Percentiles rank a stretch among this genome's conserved stretches.
These are phyloP conservation scores for Blastocystis sp. DNA, from an alignment of 352 stramenopile species.

Conservation along the genomic window DNA sequence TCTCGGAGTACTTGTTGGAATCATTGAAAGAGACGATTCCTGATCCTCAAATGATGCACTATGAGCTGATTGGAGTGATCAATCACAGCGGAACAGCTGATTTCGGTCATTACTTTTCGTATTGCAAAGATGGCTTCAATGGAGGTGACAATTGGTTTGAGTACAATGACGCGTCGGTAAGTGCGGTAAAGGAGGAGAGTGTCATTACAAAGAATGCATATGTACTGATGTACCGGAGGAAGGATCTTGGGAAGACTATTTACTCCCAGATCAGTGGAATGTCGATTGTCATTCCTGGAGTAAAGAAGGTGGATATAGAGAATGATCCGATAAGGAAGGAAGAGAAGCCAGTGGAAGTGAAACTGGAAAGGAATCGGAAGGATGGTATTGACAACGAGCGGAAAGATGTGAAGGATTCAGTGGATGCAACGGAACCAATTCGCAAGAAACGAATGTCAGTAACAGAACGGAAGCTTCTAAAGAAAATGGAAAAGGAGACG, in stretches of 20 bases:
- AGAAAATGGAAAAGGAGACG: background rate
- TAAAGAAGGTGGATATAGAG: background rate
- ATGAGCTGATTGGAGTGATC: slow-evolving; percentile 68
- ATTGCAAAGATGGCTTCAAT: slow-evolving; percentile 56
- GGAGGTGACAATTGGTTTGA: slow-evolving; percentile 55
- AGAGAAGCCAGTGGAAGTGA: background rate
- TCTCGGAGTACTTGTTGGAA: slow-evolving; percentile 68
- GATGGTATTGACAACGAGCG: background rate
- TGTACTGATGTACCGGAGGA: slow-evolving; percentile 62
- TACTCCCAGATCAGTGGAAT: slow-evolving; percentile 23
- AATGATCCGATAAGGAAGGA: background rate
- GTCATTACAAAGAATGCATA: slow-evolving; percentile 63
- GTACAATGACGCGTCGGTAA: slow-evolving; percentile 22
- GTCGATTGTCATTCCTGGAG: background rate
- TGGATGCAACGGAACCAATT: background rate
- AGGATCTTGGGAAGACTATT: background rate
- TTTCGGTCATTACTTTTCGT: slow-evolving; percentile 59
- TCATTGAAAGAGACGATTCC: slow-evolving; percentile 55
- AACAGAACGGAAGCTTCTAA: background rate
- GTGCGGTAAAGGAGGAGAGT: background rate
- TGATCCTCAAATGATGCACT: slow-evolving; percentile 12
- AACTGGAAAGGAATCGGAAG: background rate
- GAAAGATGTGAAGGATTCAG: background rate
- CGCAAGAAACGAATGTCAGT: slow-evolving; percentile 7
- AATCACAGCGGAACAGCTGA: slow-evolving; percentile 53